Conservation (phyloP, 73 alveolate species). For the Symbiodinium pilosum region DNA sequence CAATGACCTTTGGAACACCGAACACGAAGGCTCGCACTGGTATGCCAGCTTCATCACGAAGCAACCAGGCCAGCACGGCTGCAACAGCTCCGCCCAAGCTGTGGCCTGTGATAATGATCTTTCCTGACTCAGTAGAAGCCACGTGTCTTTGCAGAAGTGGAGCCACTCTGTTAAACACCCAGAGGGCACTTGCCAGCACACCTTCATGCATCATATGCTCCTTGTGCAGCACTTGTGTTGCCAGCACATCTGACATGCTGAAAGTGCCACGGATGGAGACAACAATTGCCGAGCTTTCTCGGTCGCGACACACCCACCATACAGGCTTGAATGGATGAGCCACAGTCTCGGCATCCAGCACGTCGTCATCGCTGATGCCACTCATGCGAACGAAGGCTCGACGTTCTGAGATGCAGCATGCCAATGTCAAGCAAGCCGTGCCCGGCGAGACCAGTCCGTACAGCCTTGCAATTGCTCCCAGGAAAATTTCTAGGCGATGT, state of each 20-base stretch:
- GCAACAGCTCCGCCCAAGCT: conserved; percentile 30
- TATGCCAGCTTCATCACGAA: not conserved
- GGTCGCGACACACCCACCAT: not conserved
- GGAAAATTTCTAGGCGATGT: too few relatives aligned
- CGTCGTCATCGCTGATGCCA: not conserved
- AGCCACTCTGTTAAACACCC: not conserved
- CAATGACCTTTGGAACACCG: not conserved
- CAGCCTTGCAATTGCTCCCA: too few relatives aligned
- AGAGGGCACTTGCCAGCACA: not conserved
- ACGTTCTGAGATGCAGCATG: conserved; percentile 11
- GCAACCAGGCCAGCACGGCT: not conserved
- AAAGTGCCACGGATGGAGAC: conserved; percentile 17
- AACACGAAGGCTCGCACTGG: not conserved
- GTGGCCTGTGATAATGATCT: conserved; percentile 4
- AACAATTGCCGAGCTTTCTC: not conserved
- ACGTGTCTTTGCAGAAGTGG: not conserved
- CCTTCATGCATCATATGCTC: conserved; percentile 10
- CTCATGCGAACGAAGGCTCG: conserved; percentile 12
- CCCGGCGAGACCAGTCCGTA: not conserved
- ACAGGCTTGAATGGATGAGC: conserved; percentile 11
- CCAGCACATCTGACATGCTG: conserved; percentile 17
- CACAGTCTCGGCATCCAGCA: conserved; percentile 10
- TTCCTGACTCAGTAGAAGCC: not conserved
- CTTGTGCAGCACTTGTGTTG: not conserved
- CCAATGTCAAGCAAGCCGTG: not conserved